These are phyloP conservation scores for Vanrija sp. DNA, from an alignment of 1,284 basidiomycete species.

Conservation along the genomic window DNA sequence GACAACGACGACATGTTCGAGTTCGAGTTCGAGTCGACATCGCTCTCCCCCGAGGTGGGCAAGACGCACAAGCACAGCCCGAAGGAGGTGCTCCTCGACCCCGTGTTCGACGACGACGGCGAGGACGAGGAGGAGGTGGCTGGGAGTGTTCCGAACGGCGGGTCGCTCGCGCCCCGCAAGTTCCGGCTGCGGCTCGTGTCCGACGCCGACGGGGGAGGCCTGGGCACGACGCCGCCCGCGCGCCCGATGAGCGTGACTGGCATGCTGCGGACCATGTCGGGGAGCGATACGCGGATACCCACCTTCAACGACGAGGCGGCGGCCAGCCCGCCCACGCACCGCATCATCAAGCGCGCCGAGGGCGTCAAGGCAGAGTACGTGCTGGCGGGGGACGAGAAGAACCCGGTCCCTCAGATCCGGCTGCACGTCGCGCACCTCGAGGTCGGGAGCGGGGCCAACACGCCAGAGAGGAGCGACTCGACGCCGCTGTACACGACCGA, in stretches of 20 bases:
- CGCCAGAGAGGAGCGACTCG: background rate
- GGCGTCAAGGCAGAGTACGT: slow-evolving; percentile 48
- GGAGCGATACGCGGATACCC: background rate
- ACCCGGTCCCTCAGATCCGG: slow-evolving; percentile 45
- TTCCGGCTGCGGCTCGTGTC: slow-evolving; percentile 34
- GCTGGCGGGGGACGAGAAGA: slow-evolving; percentile 38
- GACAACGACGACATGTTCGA: slow-evolving; percentile 32
- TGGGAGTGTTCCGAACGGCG: background rate
- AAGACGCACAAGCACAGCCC: slow-evolving; percentile 3
- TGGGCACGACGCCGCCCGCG: background rate
- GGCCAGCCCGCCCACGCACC: background rate
- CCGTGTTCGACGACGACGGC: slow-evolving; percentile 21
- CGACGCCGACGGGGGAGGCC: slow-evolving; percentile 3
- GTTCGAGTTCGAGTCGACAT: slow-evolving; percentile 44
- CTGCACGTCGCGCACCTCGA: slow-evolving; percentile 26
- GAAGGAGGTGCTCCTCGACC: slow-evolving; percentile 28
- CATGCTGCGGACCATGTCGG: slow-evolving; percentile 17
- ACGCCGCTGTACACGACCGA: slow-evolving; percentile 5
- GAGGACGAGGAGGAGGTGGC: background rate
- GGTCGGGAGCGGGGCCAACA: background rate
- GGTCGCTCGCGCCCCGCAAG: slow-evolving; percentile 2
- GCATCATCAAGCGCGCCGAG: slow-evolving; percentile 9
- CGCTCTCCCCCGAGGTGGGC: slow-evolving; percentile 9
- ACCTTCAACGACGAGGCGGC: too few relatives aligned
- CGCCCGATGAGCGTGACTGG: slow-evolving; percentile 32